Evolutionary conservation across 352 stramenopile species (phyloP).

Genomic region (Phytophthora pisi): DNA sequence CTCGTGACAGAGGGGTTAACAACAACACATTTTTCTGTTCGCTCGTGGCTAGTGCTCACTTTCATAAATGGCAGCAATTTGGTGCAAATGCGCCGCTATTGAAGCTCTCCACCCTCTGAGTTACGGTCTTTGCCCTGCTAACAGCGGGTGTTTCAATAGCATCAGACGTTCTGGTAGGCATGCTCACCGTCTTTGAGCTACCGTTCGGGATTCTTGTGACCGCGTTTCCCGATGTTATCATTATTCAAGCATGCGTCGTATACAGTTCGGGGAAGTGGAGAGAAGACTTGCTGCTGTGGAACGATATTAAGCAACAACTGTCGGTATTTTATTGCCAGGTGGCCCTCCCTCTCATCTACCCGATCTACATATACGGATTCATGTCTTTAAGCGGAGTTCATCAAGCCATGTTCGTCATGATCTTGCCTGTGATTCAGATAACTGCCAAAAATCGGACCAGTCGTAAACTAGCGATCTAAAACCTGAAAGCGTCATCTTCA

Average conservation of each 20-base stretch:
- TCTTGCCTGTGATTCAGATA: conserved; percentile 52
- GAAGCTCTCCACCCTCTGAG: conserved; percentile 13
- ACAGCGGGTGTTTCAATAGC: conserved; percentile 1
- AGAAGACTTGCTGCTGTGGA: conserved; percentile 11
- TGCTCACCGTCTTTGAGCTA: conserved; percentile 38
- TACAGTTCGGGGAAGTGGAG: conserved; percentile 21
- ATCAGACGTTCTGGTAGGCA: conserved; percentile 11
- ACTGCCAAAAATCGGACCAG: conserved; percentile 46
- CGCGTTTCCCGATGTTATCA: conserved; percentile 3
- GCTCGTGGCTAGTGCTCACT: conserved; percentile 15
- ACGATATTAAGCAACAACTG: conserved; percentile 24
- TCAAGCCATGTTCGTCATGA: conserved; percentile 38
- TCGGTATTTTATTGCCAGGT: conserved; percentile 27
- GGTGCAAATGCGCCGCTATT: conserved; percentile 27
- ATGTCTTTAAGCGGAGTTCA: conserved; percentile 18
- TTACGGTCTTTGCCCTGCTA: conserved; percentile 4
- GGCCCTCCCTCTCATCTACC: conserved; percentile 41
- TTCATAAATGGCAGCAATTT: conserved; percentile 23
- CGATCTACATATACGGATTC: conserved; percentile 50
- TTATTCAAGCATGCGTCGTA: conserved; percentile 15
- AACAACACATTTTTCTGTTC: conserved; percentile 17
- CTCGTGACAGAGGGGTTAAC: too few species aligned
- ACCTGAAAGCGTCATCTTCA: conserved; percentile 27
- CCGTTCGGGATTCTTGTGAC: conserved; percentile 44
- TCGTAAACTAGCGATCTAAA: not conserved